Conservation (phyloP, 495 filamentous ascomycete genomes). For the Lichenothelia convexa region DNA sequence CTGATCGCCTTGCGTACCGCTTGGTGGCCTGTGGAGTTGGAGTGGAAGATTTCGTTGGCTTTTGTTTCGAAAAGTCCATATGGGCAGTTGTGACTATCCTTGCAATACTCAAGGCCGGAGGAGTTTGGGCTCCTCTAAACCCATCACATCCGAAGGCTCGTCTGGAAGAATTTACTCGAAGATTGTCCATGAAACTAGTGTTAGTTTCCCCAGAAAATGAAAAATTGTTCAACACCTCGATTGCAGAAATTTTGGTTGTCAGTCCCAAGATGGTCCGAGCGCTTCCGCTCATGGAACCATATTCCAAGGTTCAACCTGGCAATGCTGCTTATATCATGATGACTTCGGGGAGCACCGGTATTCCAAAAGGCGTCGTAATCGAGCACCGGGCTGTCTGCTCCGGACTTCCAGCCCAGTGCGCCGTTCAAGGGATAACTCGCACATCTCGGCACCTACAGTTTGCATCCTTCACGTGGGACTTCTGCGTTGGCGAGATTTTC, state of each 20-base stretch:
- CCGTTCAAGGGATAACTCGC: too few relatives aligned
- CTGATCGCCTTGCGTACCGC: too few relatives aligned
- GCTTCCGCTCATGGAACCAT: slow-evolving; percentile 7
- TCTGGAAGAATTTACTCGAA: slow-evolving; percentile 52
- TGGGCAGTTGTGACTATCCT: too few relatives aligned
- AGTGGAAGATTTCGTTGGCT: too few relatives aligned
- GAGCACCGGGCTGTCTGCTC: slow-evolving; percentile 63
- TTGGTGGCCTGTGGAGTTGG: too few relatives aligned
- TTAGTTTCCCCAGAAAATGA: slow-evolving; percentile 8
- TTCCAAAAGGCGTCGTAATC: slow-evolving; percentile 66
- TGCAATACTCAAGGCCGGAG: slow-evolving; percentile 58
- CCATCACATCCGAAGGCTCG: slow-evolving; percentile 54
- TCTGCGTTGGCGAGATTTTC: slow-evolving; percentile 79
- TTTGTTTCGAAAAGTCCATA: too few relatives aligned
- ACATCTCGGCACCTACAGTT: slow-evolving; percentile 71
- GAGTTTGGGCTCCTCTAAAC: slow-evolving; percentile 61
- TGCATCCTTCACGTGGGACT: slow-evolving; percentile 72
- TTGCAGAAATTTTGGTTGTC: too few relatives aligned
- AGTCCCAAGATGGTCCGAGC: too few relatives aligned
- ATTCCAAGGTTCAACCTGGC: background rate
- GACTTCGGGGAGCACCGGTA: slow-evolving; percentile 77
- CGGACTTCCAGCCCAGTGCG: slow-evolving; percentile 58
- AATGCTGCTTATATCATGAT: slow-evolving; percentile 79
- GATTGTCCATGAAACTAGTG: slow-evolving; percentile 31
- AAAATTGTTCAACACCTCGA: slow-evolving; percentile 6